These are phyloP conservation scores for Cutaneotrichosporon mucoides DNA, from an alignment of 1,284 basidiomycete genomes.

Conservation along the genomic window DNA sequence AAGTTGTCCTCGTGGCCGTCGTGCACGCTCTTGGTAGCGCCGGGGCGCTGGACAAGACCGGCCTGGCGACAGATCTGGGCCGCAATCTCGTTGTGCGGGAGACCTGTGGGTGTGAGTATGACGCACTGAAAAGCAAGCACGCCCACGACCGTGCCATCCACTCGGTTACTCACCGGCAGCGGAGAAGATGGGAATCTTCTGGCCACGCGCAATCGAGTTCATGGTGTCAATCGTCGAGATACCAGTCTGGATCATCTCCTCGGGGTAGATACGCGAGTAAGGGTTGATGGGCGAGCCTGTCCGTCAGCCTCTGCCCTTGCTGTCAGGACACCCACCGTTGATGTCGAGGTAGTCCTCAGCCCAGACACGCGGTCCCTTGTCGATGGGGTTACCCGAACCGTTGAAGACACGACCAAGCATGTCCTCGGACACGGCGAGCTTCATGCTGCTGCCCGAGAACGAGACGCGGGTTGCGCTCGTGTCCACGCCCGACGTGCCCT, in stretches of 20 bases:
- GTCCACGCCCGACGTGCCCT: conserved; percentile 96
- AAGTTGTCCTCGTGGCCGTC: conserved; percentile 99
- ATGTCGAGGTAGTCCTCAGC: conserved; percentile 99
- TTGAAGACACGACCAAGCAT: conserved; percentile 99
- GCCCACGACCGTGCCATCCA: neutral
- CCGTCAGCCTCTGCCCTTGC: too few relatives aligned
- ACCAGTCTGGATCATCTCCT: conserved; percentile 99
- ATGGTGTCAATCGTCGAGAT: conserved; percentile 98
- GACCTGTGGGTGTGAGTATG: conserved; percentile 53
- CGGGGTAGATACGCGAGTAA: conserved; percentile 97
- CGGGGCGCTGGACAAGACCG: conserved; percentile 86
- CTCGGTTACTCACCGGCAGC: conserved; percentile 58
- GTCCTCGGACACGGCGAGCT: conserved; percentile 98
- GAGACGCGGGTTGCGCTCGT: conserved; percentile 91
- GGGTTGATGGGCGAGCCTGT: conserved; percentile 97
- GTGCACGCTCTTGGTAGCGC: conserved; percentile 82
- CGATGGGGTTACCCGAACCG: conserved; percentile 95
- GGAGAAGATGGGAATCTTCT: conserved; percentile 99
- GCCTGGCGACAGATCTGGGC: conserved; percentile 99
- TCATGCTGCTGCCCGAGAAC: conserved; percentile 98
- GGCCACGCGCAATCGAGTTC: conserved; percentile 99
- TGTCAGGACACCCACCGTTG: conserved; percentile 65
- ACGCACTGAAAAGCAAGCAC: neutral
- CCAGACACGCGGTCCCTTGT: conserved; percentile 97
- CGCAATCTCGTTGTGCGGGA: conserved; percentile 99